Evolutionary conservation across 768 basidiomycete genomes (phyloP).

Genomic region (Boletus vinaceobasis): DNA sequence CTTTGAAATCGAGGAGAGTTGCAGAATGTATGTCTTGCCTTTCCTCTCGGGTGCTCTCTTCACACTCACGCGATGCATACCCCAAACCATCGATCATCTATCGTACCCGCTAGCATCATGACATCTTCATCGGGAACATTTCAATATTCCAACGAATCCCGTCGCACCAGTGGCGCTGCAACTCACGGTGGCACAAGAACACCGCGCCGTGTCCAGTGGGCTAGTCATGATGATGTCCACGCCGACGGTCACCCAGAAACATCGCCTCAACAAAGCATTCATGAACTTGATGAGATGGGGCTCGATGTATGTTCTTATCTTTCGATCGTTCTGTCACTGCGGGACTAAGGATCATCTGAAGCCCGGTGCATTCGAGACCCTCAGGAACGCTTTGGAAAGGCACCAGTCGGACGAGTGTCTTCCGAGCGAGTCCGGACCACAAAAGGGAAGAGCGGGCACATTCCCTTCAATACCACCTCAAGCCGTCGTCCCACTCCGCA

Average conservation of each 20-base stretch:
- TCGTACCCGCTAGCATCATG: slow-evolving; percentile 19
- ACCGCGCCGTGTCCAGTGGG: slow-evolving; percentile 54
- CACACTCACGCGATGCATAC: neutral
- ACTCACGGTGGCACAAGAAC: slow-evolving; percentile 37
- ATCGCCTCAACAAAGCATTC: slow-evolving; percentile 21
- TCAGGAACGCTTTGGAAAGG: slow-evolving; percentile 50
- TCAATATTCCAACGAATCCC: slow-evolving; percentile 7
- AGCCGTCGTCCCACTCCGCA: slow-evolving; percentile 12
- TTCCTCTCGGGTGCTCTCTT: neutral
- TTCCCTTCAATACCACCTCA: slow-evolving; percentile 3
- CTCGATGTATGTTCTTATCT: slow-evolving; percentile 43
- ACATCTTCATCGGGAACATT: slow-evolving; percentile 2
- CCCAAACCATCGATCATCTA: slow-evolving; percentile 4
- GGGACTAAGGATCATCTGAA: slow-evolving; percentile 18
- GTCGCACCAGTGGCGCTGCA: slow-evolving; percentile 17
- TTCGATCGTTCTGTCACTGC: neutral
- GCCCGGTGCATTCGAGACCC: slow-evolving; percentile 47
- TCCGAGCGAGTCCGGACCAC: neutral
- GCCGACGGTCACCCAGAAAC: neutral
- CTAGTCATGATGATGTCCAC: slow-evolving; percentile 27
- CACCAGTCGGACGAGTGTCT: slow-evolving; percentile 35
- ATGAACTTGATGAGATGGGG: slow-evolving; percentile 52
- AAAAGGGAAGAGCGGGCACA: neutral
- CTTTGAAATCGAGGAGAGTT: neutral
- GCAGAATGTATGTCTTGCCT: slow-evolving; percentile 6